phyloP scores from a whole-genome alignment of 2,329 filamentous ascomycete genomes.

The Immersiporthe knoxdaviesiana region DNA sequence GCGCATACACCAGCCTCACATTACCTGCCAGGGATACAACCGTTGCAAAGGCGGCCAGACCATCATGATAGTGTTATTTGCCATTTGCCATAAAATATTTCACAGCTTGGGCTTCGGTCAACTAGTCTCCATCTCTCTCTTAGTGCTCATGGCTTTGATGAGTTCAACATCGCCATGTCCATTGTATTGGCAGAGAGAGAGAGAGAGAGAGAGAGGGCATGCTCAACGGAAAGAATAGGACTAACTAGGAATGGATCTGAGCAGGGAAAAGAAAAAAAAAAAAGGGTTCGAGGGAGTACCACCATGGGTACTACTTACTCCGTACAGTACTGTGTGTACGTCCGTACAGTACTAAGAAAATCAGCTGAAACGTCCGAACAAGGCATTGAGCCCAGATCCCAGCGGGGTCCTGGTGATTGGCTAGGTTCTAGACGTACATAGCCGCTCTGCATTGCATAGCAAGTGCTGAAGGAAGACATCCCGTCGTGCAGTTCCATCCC shows the following conservation, averaged over 20 bases:
- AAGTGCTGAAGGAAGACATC: slow-evolving; percentile 29
- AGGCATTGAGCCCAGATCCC: slow-evolving; percentile 13
- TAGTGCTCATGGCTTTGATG: not conserved
- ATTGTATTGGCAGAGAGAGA: slow-evolving; percentile 7
- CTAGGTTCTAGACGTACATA: slow-evolving; percentile 37
- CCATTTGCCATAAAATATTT: slow-evolving; percentile 3
- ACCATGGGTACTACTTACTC: not conserved
- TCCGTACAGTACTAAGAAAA: slow-evolving; percentile 22
- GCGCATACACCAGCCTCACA: slow-evolving; percentile 6
- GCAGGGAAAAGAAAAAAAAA: not conserved
- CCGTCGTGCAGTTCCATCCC: slow-evolving; percentile 23
- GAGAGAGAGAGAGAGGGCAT: slow-evolving; percentile 3
- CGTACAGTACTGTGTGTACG: too few species aligned
- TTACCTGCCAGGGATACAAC: slow-evolving; percentile 7
- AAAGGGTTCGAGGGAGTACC: not conserved
- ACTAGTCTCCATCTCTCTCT: not conserved
- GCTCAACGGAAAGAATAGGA: not conserved
- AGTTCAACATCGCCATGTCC: not conserved
- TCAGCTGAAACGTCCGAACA: slow-evolving; percentile 36
- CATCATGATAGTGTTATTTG: not conserved
- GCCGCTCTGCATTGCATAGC: slow-evolving; percentile 40
- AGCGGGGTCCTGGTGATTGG: slow-evolving; percentile 34
- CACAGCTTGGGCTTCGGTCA: not conserved
- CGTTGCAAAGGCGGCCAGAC: slow-evolving; percentile 4
- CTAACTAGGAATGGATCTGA: slow-evolving; percentile 16